Base-by-base conservation (phyloP, 768 basidiomycete genomes). In the Macrolepiota fuliginosa region DNA sequence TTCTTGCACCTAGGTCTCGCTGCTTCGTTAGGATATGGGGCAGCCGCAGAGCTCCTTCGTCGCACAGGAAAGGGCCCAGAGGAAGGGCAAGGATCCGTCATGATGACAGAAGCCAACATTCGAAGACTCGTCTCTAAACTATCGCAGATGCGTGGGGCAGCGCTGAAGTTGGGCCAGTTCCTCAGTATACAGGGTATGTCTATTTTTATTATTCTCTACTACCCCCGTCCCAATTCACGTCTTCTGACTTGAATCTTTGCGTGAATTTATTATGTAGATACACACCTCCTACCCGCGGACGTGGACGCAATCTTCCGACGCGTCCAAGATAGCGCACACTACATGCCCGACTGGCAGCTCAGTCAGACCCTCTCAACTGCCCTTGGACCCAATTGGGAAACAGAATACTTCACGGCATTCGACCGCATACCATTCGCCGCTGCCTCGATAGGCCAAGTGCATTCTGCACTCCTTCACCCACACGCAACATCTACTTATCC, bases 301-400 rank as follows among this genome's bases (percentile, higher is more conserved):
- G 74, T 98, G 2, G 95, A 98, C 69, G 82, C 84, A 57, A 90
- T 99, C 32, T 88, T 99, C 67, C 84, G 94, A 54, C 80, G 90
- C 29, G 96, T 99, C 0, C 96, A 98, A 71, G 92, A 96, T 65
- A 87, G 90, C 66, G 96, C 96, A 1, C 94, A 99, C 73, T 98
- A 97, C 71, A 99, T 99, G 96, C 96, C 96, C 0, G 90, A 96
- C 66, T 96, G 91, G 91, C 96, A 99, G 71, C 91, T 98, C 27
- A 47, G 52, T 45, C 46, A 46, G 62, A 27, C 61, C 35, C 82
- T 99, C 75, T 70, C 68, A 1, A 68, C 78, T n/a, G 84, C 94
- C 6, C 80, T 97, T 5, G 95, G 95, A 2, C 70, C 82, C 0
- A 79, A 86, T 24, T 98, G 96, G 95, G 72, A 76, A 25, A 72